These are phyloP conservation scores for Pseudoturritis turrita DNA, from an alignment of 345 rosid species.

Conservation along the genomic window DNA sequence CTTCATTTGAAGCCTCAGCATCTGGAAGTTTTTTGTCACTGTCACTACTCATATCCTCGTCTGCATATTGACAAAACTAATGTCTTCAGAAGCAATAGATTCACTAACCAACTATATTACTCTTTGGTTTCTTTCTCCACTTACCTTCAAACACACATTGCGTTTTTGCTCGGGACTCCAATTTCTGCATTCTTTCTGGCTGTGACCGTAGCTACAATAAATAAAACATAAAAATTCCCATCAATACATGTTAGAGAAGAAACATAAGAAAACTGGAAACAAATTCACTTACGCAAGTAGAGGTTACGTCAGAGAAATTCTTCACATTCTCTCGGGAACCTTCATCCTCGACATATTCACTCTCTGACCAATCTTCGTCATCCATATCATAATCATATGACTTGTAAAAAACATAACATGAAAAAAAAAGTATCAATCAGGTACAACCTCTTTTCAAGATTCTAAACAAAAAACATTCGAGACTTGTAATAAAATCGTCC, in stretches of 20 bases:
- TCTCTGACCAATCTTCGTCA: slow-evolving; percentile 21
- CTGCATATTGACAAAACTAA: slow-evolving; percentile 27
- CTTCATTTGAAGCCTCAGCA: slow-evolving; percentile 14
- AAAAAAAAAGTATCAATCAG: neutral
- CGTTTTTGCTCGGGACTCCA: slow-evolving; percentile 22
- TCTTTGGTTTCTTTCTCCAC: neutral
- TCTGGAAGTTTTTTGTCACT: slow-evolving; percentile 20
- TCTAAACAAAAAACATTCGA: neutral
- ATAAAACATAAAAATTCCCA: neutral
- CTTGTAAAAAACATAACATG: slow-evolving; percentile 6
- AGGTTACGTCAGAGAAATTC: neutral
- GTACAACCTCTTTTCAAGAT: neutral
- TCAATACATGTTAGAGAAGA: neutral
- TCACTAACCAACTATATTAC: neutral
- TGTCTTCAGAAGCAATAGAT: neutral
- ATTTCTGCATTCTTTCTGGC: slow-evolving; percentile 18
- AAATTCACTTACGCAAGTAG: slow-evolving; percentile 13
- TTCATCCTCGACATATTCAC: slow-evolving; percentile 1
- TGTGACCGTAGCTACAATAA: slow-evolving; percentile 15
- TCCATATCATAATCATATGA: slow-evolving; percentile 3
- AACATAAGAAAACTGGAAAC: neutral
- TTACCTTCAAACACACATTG: slow-evolving; percentile 28
- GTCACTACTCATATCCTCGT: slow-evolving; percentile 26
- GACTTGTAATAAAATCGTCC: neutral
- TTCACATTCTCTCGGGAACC: neutral